Evolutionary conservation across 192 early-diverging fungal species (phyloP).

Genomic region (Dissophora ornata): DNA sequence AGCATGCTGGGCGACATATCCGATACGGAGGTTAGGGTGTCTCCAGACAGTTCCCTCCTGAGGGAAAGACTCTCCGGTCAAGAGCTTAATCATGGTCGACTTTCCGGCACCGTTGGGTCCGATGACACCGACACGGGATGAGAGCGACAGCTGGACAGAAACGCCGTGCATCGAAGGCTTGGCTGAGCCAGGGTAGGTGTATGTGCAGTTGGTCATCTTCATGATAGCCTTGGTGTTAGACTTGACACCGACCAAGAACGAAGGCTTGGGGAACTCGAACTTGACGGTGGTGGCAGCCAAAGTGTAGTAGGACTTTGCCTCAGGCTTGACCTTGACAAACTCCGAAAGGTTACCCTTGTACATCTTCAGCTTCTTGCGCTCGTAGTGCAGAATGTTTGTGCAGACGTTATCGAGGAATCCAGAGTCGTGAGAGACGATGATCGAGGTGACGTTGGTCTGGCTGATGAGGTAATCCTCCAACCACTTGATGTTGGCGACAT

Average conservation of each 20-base stretch:
- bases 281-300: slow-evolving; percentile 71
- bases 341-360: slow-evolving; percentile 83
- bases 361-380: slow-evolving; percentile 81
- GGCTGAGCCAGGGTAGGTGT: slow-evolving; percentile 74
- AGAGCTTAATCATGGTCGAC: slow-evolving; percentile 73
- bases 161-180: slow-evolving; percentile 71
- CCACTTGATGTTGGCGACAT: slow-evolving; percentile 71
- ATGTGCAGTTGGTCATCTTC: slow-evolving; percentile 77
- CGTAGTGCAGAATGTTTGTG: slow-evolving; percentile 89
- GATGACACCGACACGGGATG: slow-evolving; percentile 83
- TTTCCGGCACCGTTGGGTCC: slow-evolving; percentile 65
- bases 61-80: slow-evolving; percentile 80
- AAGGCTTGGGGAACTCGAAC: slow-evolving; percentile 81
- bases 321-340: slow-evolving; percentile 81
- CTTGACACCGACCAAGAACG: slow-evolving; percentile 78
- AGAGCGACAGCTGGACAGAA: slow-evolving; percentile 72
- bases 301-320: slow-evolving; percentile 83
- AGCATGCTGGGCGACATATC: slow-evolving; percentile 87
- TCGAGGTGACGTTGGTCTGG: slow-evolving; percentile 80
- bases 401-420: slow-evolving; percentile 85
- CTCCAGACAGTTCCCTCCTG: slow-evolving; percentile 80
- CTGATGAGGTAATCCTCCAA: slow-evolving; percentile 78
- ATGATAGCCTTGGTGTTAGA: slow-evolving; percentile 80
- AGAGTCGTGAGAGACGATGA: slow-evolving; percentile 90
- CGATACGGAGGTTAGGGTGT: slow-evolving; percentile 87